Percentiles rank a stretch among this genome's conserved stretches.
Conservation (phyloP, 2,329 filamentous ascomycete genomes). For the Exophiala spinifera region DNA sequence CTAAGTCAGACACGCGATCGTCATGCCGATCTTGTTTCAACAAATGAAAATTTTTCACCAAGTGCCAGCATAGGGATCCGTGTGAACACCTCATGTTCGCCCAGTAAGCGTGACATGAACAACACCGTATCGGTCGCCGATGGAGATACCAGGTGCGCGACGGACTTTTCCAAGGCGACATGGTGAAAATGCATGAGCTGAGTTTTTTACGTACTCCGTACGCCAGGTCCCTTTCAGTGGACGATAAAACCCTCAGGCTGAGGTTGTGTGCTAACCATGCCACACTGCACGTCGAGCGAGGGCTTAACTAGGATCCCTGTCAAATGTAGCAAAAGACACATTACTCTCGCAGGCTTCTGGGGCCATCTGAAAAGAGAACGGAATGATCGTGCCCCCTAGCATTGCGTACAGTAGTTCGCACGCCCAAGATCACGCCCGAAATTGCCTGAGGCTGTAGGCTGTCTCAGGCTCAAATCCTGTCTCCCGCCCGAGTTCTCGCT, state of each 20-base stretch:
- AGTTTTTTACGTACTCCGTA: too few relatives aligned
- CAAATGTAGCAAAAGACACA: not conserved
- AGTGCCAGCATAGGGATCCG: not conserved
- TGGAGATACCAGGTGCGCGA: too few relatives aligned
- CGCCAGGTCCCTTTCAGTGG: too few relatives aligned
- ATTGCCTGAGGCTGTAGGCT: too few relatives aligned
- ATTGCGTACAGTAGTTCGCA: too few relatives aligned
- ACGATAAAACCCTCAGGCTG: not conserved
- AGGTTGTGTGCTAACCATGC: not conserved
- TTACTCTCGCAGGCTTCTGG: too few relatives aligned
- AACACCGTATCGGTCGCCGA: too few relatives aligned
- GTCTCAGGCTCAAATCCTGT: too few relatives aligned
- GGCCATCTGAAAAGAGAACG: too few relatives aligned
- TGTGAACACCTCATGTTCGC: not conserved
- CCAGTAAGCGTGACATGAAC: not conserved
- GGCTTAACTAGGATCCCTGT: not conserved
- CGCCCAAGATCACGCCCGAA: too few relatives aligned
- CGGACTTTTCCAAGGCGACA: not conserved
- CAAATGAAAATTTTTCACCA: not conserved
- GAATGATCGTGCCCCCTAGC: too few relatives aligned
- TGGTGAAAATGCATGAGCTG: not conserved
- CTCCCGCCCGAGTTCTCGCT: too few relatives aligned
- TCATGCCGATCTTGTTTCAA: slow-evolving; percentile 1
- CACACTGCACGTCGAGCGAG: not conserved
- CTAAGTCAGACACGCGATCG: not conserved